phyloP scores from a whole-genome alignment of 139 green algal species.

The Limnomonas spitsbergensis region DNA sequence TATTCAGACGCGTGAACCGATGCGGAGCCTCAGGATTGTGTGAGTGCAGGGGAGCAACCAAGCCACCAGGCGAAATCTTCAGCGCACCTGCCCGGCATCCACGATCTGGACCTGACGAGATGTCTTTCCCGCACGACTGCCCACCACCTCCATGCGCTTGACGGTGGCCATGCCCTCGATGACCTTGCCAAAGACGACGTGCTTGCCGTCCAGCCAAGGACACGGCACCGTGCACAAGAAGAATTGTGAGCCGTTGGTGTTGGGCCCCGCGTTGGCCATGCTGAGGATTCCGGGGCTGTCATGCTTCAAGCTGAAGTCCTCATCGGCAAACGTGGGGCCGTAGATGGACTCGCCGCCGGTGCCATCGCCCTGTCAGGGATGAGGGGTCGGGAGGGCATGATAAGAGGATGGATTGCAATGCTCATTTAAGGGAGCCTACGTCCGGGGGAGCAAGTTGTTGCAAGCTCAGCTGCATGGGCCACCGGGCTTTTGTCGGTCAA shows the following conservation, averaged over 20 bases:
- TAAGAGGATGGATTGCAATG: neutral
- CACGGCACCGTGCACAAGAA: slow-evolving; percentile 70
- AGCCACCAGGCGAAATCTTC: too few relatives aligned
- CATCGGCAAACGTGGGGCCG: slow-evolving; percentile 72
- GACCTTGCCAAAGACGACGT: slow-evolving; percentile 47
- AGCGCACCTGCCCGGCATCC: slow-evolving; percentile 62
- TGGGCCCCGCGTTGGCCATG: slow-evolving; percentile 69
- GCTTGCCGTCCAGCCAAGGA: slow-evolving; percentile 79
- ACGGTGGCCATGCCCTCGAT: slow-evolving; percentile 78
- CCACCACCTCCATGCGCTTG: slow-evolving; percentile 67
- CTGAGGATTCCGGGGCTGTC: slow-evolving; percentile 56
- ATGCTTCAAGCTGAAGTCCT: slow-evolving; percentile 91
- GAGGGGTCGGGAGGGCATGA: too few relatives aligned
- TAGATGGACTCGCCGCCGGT: slow-evolving; percentile 89
- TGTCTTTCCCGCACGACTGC: slow-evolving; percentile 58
- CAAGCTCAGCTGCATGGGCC: too few relatives aligned
- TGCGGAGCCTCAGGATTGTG: too few relatives aligned
- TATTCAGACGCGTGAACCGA: too few relatives aligned
- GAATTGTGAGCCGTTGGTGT: slow-evolving; percentile 74
- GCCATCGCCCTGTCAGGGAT: slow-evolving; percentile 30
- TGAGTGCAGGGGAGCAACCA: too few relatives aligned
- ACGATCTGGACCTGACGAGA: slow-evolving; percentile 48
- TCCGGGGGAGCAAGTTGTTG: neutral
- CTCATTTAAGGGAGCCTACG: neutral
- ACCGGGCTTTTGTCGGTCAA: neutral